Evolutionary conservation across 2,329 filamentous ascomycete species (phyloP), one percentile per base, ranked within the genome.

Genomic region (Plenodomus biglobosus): DNA sequence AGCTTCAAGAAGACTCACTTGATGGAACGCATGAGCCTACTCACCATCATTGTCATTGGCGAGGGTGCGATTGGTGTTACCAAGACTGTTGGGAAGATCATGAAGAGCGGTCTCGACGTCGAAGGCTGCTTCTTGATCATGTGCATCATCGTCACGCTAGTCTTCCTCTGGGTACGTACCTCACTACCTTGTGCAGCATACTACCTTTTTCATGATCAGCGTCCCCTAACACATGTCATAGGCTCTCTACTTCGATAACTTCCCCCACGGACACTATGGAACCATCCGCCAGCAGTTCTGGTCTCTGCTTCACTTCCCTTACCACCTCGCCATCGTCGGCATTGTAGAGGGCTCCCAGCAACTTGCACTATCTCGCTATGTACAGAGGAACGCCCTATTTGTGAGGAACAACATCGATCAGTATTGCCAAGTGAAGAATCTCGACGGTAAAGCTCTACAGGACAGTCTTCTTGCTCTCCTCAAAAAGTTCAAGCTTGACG

Each of bases 11-110:
- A 80, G 46, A 86, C 82, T 0, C 82, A 86, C 62, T 66, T 87
- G 45, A 83, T 84, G 59, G 81, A 84, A 59, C 78, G 85, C 8
- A 80, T 87, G 77, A 80, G 78, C 11, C 73, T 86, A 2, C 73
- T 87, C 46, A 87, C 84, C 0, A 74, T 86, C 40, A 85, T 87
- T 51, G 83, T 87, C 46, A 78, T 87, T 48, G 84, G 85, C 13
- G 84, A 87, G 59, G 83, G 83, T 42, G 80, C 85, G 15, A 84
- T 86, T 34, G 78, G 81, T n/a, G 73, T 86, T 21, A 79, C 78
- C 19, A 78, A 79, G 61, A 78, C 78, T 30, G 80, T 86, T 16
- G 59, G 61, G 4, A 61, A 61, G 32, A 56, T 71, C 42, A 71
- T 72, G 69, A 71, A 72, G 45, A 57, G 56, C 27, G 68, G 68